A percentile compares a stretch with the other conserved stretches of the same genome.
Conservation (phyloP, 2,329 filamentous ascomycete genomes). For the Hypoxylon sp. region DNA sequence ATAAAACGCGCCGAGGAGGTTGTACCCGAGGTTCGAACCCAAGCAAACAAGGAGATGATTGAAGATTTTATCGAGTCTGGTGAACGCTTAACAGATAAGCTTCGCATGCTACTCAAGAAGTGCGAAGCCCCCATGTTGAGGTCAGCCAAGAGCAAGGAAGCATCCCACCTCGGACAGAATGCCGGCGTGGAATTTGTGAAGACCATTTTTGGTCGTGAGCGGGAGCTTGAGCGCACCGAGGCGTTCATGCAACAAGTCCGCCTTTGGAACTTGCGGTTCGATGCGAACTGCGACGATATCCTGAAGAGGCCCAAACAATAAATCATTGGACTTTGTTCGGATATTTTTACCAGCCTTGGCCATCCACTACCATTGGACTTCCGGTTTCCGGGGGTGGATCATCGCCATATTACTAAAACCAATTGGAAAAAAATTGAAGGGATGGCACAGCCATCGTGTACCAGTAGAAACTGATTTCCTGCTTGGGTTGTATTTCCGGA, state of each 20-base stretch:
- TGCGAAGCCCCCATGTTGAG: slow-evolving; percentile 97
- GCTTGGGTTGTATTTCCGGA: slow-evolving; percentile 46
- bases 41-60: slow-evolving; percentile 83
- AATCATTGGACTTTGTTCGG: slow-evolving; percentile 37
- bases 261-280: slow-evolving; percentile 93
- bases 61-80: slow-evolving; percentile 93
- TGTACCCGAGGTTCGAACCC: slow-evolving; percentile 78
- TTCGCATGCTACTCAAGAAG: slow-evolving; percentile 87
- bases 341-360: slow-evolving; percentile 19
- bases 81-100: slow-evolving; percentile 86
- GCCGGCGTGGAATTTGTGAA: slow-evolving; percentile 96
- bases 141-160: slow-evolving; percentile 80
- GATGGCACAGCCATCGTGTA: slow-evolving; percentile 53
- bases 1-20: slow-evolving; percentile 90
- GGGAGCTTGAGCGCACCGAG: slow-evolving; percentile 90
- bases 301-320: slow-evolving; percentile 74
- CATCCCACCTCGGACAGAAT: slow-evolving; percentile 86
- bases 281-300: slow-evolving; percentile 95
- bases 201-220: slow-evolving; percentile 92
- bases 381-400: slow-evolving; percentile 34
- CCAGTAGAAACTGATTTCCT: slow-evolving; percentile 49
- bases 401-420: slow-evolving; percentile 33
- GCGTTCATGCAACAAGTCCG: slow-evolving; percentile 91
- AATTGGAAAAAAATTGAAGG: slow-evolving; percentile 30
- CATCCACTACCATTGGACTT: slow-evolving; percentile 15